Percentiles rank a stretch among this genome's conserved stretches.
phyloP scores from a whole-genome alignment of 2,329 filamentous ascomycete genomes.

The Pseudophaeomoniella oleicola region DNA sequence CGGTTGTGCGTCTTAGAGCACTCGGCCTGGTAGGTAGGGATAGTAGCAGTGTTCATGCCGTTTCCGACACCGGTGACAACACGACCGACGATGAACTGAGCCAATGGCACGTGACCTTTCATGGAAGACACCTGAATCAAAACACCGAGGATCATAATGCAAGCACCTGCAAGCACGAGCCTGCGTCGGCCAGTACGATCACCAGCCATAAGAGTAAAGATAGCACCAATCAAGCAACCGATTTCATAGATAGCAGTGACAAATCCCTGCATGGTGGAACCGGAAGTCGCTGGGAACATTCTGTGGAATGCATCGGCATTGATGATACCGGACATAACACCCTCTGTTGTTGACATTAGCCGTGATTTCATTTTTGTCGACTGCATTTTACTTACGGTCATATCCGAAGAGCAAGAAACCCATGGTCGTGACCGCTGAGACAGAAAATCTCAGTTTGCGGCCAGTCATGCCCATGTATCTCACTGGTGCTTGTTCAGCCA shows the following conservation, averaged over 20 bases:
- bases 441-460: constrained; percentile 37
- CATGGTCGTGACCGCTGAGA: constrained; percentile 50
- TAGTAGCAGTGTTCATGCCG: constrained; percentile 41
- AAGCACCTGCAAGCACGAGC: constrained; percentile 31
- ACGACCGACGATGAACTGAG: constrained; percentile 39
- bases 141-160: constrained; percentile 33
- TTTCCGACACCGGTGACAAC: constrained; percentile 39
- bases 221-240: constrained; percentile 43
- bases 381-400: constrained; percentile 26
- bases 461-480: constrained; percentile 46
- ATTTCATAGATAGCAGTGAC: constrained; percentile 45
- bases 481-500: constrained; percentile 17
- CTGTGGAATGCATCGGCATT: constrained; percentile 17
- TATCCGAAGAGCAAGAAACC: constrained; percentile 49
- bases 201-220: constrained; percentile 30
- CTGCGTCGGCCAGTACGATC: constrained; percentile 34
- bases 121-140: constrained; percentile 29
- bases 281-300: constrained; percentile 19
- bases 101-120: constrained; percentile 12
- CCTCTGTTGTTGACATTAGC: constrained; percentile 12
- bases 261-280: constrained; percentile 14
- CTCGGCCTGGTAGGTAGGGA: constrained; percentile 40
- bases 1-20: constrained; percentile 41
- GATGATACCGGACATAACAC: constrained; percentile 25
- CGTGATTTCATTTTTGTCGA: constrained; percentile 5